phyloP scores from a whole-genome alignment of 2,329 filamentous ascomycete genomes.

The Hymenoscyphus scutula region DNA sequence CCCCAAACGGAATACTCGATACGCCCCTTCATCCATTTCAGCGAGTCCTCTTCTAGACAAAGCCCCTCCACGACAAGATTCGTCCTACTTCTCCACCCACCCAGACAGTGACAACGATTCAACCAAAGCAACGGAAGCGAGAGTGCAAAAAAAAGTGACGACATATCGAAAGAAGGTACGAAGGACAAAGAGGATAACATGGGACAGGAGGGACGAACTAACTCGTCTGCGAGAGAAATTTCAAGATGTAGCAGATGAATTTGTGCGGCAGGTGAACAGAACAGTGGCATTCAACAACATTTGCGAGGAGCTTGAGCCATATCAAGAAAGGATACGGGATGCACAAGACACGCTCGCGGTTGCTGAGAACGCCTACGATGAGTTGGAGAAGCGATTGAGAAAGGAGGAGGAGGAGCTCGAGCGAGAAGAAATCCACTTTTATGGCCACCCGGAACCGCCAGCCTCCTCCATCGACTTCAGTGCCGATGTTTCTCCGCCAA shows the following conservation, averaged over 20 bases:
- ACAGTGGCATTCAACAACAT: conserved; percentile 18
- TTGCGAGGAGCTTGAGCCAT: conserved; percentile 16
- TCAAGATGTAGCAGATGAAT: conserved; percentile 17
- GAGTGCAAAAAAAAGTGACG: conserved; percentile 23
- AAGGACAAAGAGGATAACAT: conserved; percentile 19
- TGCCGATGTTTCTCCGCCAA: conserved; percentile 19
- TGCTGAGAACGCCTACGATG: conserved; percentile 21
- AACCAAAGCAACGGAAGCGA: conserved; percentile 17
- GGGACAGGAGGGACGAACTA: conserved; percentile 16
- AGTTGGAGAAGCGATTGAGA: conserved; percentile 20
- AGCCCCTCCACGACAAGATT: conserved; percentile 21
- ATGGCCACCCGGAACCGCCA: conserved; percentile 17
- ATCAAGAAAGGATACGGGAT: conserved; percentile 20
- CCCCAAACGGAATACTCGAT: conserved; percentile 6
- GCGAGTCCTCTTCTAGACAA: conserved; percentile 4
- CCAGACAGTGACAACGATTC: conserved; percentile 13
- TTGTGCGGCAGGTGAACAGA: conserved; percentile 22
- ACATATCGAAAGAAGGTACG: conserved; percentile 22
- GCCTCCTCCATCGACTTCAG: conserved; percentile 15
- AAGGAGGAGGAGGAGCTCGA: conserved; percentile 25
- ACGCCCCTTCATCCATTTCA: conserved; percentile 4
- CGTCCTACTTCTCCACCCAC: conserved; percentile 22
- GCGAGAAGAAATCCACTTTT: conserved; percentile 27
- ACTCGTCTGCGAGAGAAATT: conserved; percentile 17
- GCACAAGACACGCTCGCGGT: conserved; percentile 25